Conservation (phyloP, 345 rosid species). For the Pistacia vera region DNA sequence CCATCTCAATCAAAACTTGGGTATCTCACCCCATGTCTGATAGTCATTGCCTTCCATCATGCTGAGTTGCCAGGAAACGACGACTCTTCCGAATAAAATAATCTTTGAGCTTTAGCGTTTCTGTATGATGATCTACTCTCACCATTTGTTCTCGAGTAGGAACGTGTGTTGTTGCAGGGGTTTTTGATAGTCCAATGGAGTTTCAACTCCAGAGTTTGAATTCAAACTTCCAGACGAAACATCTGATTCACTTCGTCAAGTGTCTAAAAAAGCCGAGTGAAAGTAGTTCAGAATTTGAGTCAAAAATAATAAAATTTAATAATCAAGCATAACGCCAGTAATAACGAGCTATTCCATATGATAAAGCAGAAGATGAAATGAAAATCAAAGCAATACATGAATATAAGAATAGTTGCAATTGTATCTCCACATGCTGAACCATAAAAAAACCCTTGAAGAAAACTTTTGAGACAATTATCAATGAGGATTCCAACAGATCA, state of each 20-base stretch:
- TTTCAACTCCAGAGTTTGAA: constrained; percentile 9
- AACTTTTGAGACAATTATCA: not conserved
- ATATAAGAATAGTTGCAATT: too few relatives aligned
- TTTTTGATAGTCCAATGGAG: constrained; percentile 16
- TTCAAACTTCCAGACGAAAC: constrained; percentile 15
- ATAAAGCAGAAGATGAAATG: too few relatives aligned
- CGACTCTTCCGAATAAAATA: constrained; percentile 13
- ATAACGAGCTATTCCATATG: not conserved
- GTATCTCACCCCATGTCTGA: not conserved
- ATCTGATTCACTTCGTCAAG: constrained; percentile 34
- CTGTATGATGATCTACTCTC: constrained; percentile 10
- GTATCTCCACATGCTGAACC: too few relatives aligned
- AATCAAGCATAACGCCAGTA: not conserved
- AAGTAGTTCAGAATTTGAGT: not conserved
- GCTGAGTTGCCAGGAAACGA: constrained; percentile 2
- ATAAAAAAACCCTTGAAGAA: too few relatives aligned
- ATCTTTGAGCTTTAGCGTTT: constrained; percentile 5
- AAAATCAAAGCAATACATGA: too few relatives aligned
- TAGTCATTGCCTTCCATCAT: not conserved
- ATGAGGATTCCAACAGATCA: not conserved
- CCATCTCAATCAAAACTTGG: not conserved
- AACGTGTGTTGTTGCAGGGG: not conserved
- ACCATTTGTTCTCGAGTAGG: constrained; percentile 4
- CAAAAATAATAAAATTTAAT: not conserved
- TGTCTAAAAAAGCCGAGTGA: constrained; percentile 19